A percentile compares a stretch with the other conserved stretches of the same genome.
Conservation (phyloP, 257 asterid species). For the Anisodus acutangulus region DNA sequence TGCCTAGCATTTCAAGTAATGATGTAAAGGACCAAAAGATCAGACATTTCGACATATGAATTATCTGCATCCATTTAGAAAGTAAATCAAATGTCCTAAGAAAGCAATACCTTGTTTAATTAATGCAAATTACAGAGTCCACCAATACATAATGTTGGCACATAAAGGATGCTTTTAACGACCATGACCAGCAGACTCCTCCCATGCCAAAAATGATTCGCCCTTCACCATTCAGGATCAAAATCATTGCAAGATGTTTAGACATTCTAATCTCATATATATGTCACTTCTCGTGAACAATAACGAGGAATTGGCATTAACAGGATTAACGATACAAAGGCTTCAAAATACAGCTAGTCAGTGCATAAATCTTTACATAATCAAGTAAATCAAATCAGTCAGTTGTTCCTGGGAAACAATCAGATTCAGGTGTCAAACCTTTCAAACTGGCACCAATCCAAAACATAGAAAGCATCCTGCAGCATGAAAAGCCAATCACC, state of each 20-base stretch:
- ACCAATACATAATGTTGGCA: neutral
- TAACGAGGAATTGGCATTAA: neutral
- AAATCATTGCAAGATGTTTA: neutral
- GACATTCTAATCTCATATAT: neutral
- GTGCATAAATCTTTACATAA: conserved; percentile 25
- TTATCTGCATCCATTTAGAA: neutral
- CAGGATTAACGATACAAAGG: conserved; percentile 23
- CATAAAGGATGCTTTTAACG: neutral
- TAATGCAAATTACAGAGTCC: neutral
- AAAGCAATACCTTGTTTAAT: neutral
- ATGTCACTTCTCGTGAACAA: conserved; percentile 9
- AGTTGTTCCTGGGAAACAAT: conserved; percentile 5
- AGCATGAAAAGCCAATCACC: conserved; percentile 47
- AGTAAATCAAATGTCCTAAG: neutral
- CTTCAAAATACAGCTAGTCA: conserved; percentile 28
- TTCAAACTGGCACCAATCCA: neutral
- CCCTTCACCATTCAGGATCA: conserved; percentile 4
- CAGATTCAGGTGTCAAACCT: neutral
- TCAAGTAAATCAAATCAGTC: neutral
- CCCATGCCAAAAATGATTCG: neutral
- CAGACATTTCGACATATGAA: neutral
- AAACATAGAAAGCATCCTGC: neutral
- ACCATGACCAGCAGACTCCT: neutral
- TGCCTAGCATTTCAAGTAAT: neutral
- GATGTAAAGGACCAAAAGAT: neutral